These are phyloP conservation scores for Neofusicoccum laricinum DNA, from an alignment of 2,329 filamentous ascomycete genomes.

Conservation along the genomic window DNA sequence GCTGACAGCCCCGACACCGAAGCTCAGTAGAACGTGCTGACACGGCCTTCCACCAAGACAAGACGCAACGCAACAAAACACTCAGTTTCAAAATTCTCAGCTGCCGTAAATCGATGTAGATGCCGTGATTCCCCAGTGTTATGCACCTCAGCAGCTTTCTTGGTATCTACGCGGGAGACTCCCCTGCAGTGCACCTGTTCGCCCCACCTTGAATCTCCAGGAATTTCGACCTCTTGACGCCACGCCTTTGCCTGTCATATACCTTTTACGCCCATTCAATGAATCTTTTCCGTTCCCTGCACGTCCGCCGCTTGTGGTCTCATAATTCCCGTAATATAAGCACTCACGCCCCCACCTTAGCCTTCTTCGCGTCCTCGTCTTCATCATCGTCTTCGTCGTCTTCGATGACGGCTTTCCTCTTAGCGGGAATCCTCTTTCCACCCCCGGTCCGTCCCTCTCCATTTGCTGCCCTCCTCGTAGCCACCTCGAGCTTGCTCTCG, in stretches of 20 bases:
- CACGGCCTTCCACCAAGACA: neutral
- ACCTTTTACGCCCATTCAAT: neutral
- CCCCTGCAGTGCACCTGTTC: neutral
- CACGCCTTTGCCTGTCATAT: neutral
- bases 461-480: slow-evolving; percentile 33
- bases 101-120: neutral
- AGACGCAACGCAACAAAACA: neutral
- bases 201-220: neutral
- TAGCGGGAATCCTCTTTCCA: slow-evolving; percentile 25
- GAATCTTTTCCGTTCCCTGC: neutral
- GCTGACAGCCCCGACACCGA: neutral
- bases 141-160: neutral
- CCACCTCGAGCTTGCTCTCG: slow-evolving; percentile 58
- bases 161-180: neutral
- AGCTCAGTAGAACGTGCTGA: neutral
- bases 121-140: neutral
- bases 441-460: slow-evolving; percentile 20
- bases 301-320: no score
- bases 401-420: slow-evolving; percentile 34
- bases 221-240: neutral
- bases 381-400: slow-evolving; percentile 39
- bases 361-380: slow-evolving; percentile 24
- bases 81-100: neutral
- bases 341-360: neutral
- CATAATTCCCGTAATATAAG: neutral